Evolutionary conservation across 768 basidiomycete species (phyloP).

Genomic region (Peribolospora baueri): DNA sequence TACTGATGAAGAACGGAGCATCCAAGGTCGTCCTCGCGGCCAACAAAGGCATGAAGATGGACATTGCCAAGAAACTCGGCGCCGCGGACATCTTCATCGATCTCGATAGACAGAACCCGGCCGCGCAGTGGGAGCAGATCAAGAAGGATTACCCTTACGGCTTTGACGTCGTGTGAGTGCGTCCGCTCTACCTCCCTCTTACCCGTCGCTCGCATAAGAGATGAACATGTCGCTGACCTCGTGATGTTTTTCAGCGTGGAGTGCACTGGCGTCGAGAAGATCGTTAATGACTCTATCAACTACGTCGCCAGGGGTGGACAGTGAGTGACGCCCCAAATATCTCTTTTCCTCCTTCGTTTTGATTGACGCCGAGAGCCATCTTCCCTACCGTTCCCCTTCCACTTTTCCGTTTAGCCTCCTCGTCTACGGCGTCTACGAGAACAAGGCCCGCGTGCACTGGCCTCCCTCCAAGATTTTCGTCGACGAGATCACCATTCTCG

Average conservation of each 20-base stretch:
- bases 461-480: slow-evolving; percentile 56
- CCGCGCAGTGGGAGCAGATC: slow-evolving; percentile 52
- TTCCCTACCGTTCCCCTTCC: slow-evolving; percentile 10
- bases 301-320: slow-evolving; percentile 69
- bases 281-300: slow-evolving; percentile 72
- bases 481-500: slow-evolving; percentile 46
- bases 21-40: slow-evolving; percentile 49
- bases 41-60: slow-evolving; percentile 76
- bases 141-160: slow-evolving; percentile 64
- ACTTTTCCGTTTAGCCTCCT: background rate
- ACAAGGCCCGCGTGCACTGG: slow-evolving; percentile 64
- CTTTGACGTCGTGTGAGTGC: slow-evolving; percentile 51
- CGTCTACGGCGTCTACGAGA: slow-evolving; percentile 69
- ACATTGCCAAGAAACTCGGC: slow-evolving; percentile 52
- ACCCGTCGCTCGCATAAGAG: slow-evolving; percentile 2
- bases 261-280: slow-evolving; percentile 57
- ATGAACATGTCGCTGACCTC: background rate
- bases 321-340: slow-evolving; percentile 27
- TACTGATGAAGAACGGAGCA: slow-evolving; percentile 69
- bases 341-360: background rate
- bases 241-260: slow-evolving; percentile 22
- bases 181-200: background rate
- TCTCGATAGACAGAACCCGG: slow-evolving; percentile 49
- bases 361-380: slow-evolving; percentile 12
- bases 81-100: slow-evolving; percentile 69